Evolutionary conservation across 2,329 filamentous ascomycete genomes (phyloP).

Genomic region (Diaporthe australafricana): DNA sequence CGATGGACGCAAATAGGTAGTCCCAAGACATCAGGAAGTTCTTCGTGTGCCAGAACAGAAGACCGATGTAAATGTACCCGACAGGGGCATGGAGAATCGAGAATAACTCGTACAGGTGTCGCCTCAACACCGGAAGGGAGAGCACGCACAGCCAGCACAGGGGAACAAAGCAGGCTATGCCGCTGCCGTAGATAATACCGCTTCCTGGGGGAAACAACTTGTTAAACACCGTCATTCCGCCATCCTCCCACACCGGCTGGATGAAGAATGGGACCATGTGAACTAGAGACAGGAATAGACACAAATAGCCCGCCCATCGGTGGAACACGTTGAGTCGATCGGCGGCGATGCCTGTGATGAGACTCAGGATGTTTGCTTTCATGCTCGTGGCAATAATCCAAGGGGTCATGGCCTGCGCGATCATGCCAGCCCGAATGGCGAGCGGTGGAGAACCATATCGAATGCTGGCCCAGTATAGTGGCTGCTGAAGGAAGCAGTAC

Average conservation of each 20-base stretch:
- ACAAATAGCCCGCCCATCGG: slow-evolving; percentile 90
- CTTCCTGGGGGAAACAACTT: slow-evolving; percentile 74
- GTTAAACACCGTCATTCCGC: slow-evolving; percentile 77
- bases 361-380: slow-evolving; percentile 87
- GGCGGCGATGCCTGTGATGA: slow-evolving; percentile 90
- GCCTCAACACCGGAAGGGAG: slow-evolving; percentile 82
- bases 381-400: slow-evolving; percentile 93
- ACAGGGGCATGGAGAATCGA: slow-evolving; percentile 85
- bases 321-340: slow-evolving; percentile 94
- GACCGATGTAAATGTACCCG: slow-evolving; percentile 81
- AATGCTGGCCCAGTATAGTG: slow-evolving; percentile 90
- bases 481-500: slow-evolving; percentile 88
- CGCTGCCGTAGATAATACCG: slow-evolving; percentile 85
- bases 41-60: slow-evolving; percentile 96
- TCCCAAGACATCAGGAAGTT: slow-evolving; percentile 92
- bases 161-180: slow-evolving; percentile 84
- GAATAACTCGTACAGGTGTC: slow-evolving; percentile 87
- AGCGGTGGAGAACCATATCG: slow-evolving; percentile 88
- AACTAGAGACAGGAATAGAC: slow-evolving; percentile 82
- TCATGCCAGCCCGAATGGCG: slow-evolving; percentile 89
- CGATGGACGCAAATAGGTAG: slow-evolving; percentile 85
- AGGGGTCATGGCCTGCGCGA: slow-evolving; percentile 89
- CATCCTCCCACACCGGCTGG: slow-evolving; percentile 86
- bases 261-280: slow-evolving; percentile 92
- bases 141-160: slow-evolving; percentile 86